A percentile compares a stretch with the other conserved stretches of the same genome.
Evolutionary conservation across 148 eudicot genomes (phyloP).

Genomic region (Cornus suecica): DNA sequence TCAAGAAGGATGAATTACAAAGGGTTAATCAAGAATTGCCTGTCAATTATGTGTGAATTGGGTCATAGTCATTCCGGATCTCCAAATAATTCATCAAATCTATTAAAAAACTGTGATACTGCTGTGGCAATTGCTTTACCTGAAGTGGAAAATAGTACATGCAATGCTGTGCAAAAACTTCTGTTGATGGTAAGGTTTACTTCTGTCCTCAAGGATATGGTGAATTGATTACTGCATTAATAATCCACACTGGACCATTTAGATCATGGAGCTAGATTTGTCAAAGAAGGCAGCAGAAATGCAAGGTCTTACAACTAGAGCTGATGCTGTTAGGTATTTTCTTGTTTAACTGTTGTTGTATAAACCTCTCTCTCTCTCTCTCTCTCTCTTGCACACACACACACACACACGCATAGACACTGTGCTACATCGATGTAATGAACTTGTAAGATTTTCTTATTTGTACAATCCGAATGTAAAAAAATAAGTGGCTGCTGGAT

Average conservation of each 20-base stretch:
- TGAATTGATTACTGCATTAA: conserved; percentile 1
- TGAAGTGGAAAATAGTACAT: conserved; percentile 47
- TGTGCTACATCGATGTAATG: not conserved
- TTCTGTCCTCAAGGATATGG: not conserved
- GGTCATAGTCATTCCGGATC: conserved; percentile 17
- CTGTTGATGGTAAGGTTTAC: conserved; percentile 56
- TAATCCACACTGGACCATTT: conserved; percentile 16
- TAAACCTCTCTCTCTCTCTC: no score
- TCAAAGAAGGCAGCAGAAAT: conserved; percentile 63
- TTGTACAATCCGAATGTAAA: not conserved
- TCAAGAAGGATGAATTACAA: conserved; percentile 79
- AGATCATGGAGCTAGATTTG: conserved; percentile 79
- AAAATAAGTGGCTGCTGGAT: conserved; percentile 1
- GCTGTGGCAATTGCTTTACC: conserved; percentile 60
- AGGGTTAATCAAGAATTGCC: conserved; percentile 54
- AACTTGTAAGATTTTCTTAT: not conserved
- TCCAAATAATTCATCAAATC: conserved; percentile 21
- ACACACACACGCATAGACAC: no score
- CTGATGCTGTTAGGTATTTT: conserved; percentile 77
- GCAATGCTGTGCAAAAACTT: conserved; percentile 50
- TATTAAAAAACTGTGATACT: conserved; percentile 18
- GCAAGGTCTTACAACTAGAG: conserved; percentile 62
- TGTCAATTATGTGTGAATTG: conserved; percentile 40
- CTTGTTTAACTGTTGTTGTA: not conserved
- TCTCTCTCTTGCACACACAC: no score